Evolutionary conservation across 2,329 filamentous ascomycete genomes (phyloP), one percentile per base, ranked within the genome.

Genomic region (Aspergillus fijiensis): DNA sequence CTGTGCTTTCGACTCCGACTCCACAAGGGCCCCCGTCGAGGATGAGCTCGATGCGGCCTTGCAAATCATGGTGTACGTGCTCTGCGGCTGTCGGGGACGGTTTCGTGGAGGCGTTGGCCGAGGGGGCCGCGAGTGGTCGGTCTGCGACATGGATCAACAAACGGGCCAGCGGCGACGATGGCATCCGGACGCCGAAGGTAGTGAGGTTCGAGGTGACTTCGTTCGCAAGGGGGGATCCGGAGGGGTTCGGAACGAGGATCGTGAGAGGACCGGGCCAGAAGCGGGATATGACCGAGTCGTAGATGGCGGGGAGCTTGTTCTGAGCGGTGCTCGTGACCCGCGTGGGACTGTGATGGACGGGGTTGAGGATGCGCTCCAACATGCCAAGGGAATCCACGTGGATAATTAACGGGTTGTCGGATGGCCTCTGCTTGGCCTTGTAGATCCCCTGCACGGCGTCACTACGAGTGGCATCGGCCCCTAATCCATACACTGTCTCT

Each of bases 221-320:
- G n/a, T 90, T 87, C 0, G 94, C 93, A 6, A 99, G 83, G 14
- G 82, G 82, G 1, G 89, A 90, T 29, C 81, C 74, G n/a, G 78
- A 68, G 0, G 91, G 90, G 54, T 91, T 89, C 0, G 89, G 91
- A 6, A 99, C 82, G 49, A 99, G 84, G 63, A 99, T 92, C 0
- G 95, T 99, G 56, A 99, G 77, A 0, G 95, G 93, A 0, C 95
- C 95, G 0, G 95, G 95, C 95, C 95, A 99, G 81, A 97, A 99
- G 49, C 82, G 83, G 58, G 86, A 79, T 59, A 98, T 91, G 23
- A 99, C 78, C 0, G 91, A 81, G 60, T 82, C 82, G 77, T 99
- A 99, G 69, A 93, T 89, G 1, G 79, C 74, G 0, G 93, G 92
- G 48, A 97, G 84, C 14, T 67, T 55, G 35, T 70, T 67, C 63